Percentiles rank a stretch among this genome's conserved stretches.
Evolutionary conservation across 2,329 filamentous ascomycete species (phyloP).

Genomic region (Ophiosphaerella korrae): DNA sequence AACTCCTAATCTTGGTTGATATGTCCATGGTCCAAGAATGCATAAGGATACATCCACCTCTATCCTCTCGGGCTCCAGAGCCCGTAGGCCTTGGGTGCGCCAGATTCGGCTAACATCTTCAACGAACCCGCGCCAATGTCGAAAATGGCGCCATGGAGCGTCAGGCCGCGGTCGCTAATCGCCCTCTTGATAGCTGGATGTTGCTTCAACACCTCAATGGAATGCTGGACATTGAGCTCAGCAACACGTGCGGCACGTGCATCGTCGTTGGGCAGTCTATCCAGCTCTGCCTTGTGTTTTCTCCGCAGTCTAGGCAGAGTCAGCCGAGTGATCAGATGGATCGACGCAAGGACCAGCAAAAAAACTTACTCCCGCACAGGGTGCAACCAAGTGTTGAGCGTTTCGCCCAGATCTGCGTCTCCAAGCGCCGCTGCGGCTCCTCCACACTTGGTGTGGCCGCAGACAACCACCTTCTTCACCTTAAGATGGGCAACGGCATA

Average conservation of each 20-base stretch:
- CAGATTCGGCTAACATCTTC: slow-evolving; percentile 54
- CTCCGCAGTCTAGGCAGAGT: slow-evolving; percentile 50
- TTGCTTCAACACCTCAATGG: slow-evolving; percentile 69
- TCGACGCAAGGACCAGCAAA: neutral
- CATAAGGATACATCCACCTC: neutral
- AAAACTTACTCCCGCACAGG: slow-evolving; percentile 54
- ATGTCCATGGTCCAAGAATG: too few species aligned
- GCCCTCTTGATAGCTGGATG: slow-evolving; percentile 74
- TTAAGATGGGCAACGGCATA: slow-evolving; percentile 76
- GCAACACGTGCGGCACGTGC: slow-evolving; percentile 67
- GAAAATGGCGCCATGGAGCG: slow-evolving; percentile 80
- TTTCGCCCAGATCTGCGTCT: slow-evolving; percentile 62
- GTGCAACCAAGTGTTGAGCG: slow-evolving; percentile 65
- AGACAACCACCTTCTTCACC: slow-evolving; percentile 67
- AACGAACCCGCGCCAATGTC: slow-evolving; percentile 65
- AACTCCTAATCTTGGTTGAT: too few species aligned
- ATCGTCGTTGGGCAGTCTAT: slow-evolving; percentile 50
- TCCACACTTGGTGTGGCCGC: slow-evolving; percentile 66
- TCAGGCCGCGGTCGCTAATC: slow-evolving; percentile 69
- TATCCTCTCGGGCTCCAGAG: slow-evolving; percentile 17
- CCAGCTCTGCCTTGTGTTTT: slow-evolving; percentile 58
- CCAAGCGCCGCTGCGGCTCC: slow-evolving; percentile 61
- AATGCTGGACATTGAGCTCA: slow-evolving; percentile 76
- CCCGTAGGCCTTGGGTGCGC: slow-evolving; percentile 6
- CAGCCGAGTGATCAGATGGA: neutral